Conservation (phyloP, 805 yeast genomes). For the Candida nemodendra region DNA sequence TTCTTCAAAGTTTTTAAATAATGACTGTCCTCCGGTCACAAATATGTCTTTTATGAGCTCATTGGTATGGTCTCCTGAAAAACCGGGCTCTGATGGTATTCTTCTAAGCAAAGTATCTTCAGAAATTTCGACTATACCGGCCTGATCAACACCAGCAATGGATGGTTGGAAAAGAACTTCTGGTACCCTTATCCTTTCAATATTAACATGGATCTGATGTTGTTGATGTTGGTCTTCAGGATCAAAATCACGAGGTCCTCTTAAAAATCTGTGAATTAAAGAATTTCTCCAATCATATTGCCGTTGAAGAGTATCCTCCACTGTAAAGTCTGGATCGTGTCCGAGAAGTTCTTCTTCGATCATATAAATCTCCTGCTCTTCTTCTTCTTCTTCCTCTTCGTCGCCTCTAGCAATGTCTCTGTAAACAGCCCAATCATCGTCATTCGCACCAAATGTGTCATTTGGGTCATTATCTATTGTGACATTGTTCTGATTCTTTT, state of each 20-base stretch:
- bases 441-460: constrained; percentile 93
- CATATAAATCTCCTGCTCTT: constrained; percentile 53
- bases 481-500: constrained; percentile 54
- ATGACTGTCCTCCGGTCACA: constrained; percentile 82
- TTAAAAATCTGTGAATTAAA: constrained; percentile 73
- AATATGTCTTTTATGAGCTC: constrained; percentile 63
- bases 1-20: constrained; percentile 60
- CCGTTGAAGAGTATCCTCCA: constrained; percentile 80
- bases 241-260: constrained; percentile 88
- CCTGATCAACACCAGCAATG: constrained; percentile 94
- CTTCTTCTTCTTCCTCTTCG: constrained; percentile 78
- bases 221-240: constrained; percentile 80
- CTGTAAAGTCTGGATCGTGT: constrained; percentile 80
- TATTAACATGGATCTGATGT: constrained; percentile 86
- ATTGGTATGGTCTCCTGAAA: constrained; percentile 49
- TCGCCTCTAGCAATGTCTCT: constrained; percentile 76
- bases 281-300: constrained; percentile 85
- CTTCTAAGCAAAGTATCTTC: constrained; percentile 64
- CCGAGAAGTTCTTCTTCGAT: constrained; percentile 77
- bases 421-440: constrained; percentile 93
- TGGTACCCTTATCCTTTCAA: constrained; percentile 89
- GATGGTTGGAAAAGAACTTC: constrained; percentile 91
- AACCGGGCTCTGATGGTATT: constrained; percentile 50
- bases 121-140: constrained; percentile 81
- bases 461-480: constrained; percentile 87